A percentile compares a stretch with the other conserved stretches of the same genome.
phyloP scores from a whole-genome alignment of 169 alveolate species.

The Plasmodium fragile region DNA sequence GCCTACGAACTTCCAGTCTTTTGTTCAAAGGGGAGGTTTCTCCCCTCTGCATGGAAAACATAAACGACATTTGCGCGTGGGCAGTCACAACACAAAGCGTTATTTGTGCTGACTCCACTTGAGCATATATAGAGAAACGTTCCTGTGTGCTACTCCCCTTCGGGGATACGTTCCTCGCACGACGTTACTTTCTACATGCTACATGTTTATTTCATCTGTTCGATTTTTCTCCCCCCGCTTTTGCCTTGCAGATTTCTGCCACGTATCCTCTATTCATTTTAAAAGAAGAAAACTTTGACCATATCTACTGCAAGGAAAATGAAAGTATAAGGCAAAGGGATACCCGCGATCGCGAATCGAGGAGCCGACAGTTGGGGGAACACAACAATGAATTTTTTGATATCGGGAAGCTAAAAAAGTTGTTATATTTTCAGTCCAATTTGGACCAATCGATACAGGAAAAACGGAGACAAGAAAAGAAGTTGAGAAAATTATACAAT shows the following conservation, averaged over 20 bases:
- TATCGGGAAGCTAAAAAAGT: slow-evolving; percentile 37
- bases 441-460: slow-evolving; percentile 23
- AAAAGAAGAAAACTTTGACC: slow-evolving; percentile 32
- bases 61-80: neutral
- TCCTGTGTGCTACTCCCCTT: neutral
- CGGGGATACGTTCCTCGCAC: neutral
- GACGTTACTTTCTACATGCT: neutral
- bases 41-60: neutral
- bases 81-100: neutral
- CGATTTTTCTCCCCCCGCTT: neutral
- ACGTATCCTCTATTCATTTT: slow-evolving; percentile 36
- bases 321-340: slow-evolving; percentile 26
- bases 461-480: slow-evolving; percentile 48
- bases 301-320: neutral
- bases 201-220: neutral
- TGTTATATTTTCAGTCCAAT: slow-evolving; percentile 56
- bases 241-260: slow-evolving; percentile 32
- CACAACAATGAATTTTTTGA: slow-evolving; percentile 18
- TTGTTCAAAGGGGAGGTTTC: neutral
- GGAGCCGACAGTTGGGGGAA: slow-evolving; percentile 28
- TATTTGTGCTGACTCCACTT: neutral
- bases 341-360: neutral
- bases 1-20: neutral
- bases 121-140: neutral
- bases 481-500: slow-evolving; percentile 21